These are phyloP conservation scores for Penicillium paxilli DNA, from an alignment of 495 filamentous ascomycete species.

Conservation along the genomic window DNA sequence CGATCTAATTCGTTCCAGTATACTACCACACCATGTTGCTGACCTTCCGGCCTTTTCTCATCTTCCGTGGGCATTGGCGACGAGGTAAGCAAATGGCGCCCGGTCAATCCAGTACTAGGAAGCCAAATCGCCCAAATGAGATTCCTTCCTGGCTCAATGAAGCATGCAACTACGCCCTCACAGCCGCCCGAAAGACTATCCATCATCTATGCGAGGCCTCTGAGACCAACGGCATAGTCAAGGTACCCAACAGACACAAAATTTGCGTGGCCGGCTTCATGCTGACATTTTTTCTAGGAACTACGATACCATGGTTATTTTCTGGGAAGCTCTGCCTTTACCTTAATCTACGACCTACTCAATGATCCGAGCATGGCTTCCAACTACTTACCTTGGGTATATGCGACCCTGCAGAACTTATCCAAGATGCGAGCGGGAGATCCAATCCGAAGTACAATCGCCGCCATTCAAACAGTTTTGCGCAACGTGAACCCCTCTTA, in stretches of 20 bases:
- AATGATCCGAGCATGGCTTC: constrained; percentile 31
- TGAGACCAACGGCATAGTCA: constrained; percentile 34
- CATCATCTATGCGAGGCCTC: constrained; percentile 38
- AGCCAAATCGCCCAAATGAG: constrained; percentile 26
- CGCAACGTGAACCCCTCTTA: constrained; percentile 36
- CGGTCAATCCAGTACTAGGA: background rate
- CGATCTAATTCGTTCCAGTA: constrained; percentile 21
- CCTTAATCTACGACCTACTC: constrained; percentile 42
- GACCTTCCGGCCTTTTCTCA: constrained; percentile 47
- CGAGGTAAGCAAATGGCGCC: constrained; percentile 26
- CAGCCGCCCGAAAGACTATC: constrained; percentile 38
- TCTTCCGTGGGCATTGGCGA: constrained; percentile 44
- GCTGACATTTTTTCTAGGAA: constrained; percentile 25
- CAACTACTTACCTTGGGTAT: constrained; percentile 43
- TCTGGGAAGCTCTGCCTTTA: constrained; percentile 36
- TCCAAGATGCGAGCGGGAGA: constrained; percentile 32
- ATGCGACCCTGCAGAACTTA: constrained; percentile 33
- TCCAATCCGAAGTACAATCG: constrained; percentile 30
- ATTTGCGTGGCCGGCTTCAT: background rate
- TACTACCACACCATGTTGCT: constrained; percentile 44
- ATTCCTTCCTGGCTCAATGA: constrained; percentile 45
- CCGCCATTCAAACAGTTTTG: constrained; percentile 35
- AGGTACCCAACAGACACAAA: no score
- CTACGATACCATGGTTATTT: constrained; percentile 44
- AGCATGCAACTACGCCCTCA: constrained; percentile 40